These are phyloP conservation scores for Calonectria naviculata DNA, from an alignment of 2,329 filamentous ascomycete species.

Conservation along the genomic window DNA sequence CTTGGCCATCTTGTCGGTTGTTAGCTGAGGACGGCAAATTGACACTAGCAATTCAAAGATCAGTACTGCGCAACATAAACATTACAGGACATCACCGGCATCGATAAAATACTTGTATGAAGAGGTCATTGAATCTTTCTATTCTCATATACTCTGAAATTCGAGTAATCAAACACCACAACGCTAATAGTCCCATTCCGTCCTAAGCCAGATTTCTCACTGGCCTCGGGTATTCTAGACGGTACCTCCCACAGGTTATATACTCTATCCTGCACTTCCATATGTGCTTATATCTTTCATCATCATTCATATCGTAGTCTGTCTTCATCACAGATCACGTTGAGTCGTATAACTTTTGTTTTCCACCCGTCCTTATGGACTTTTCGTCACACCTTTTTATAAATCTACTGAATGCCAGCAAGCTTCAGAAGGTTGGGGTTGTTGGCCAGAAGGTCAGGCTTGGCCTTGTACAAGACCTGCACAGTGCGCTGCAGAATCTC, in stretches of 20 bases:
- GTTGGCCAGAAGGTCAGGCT: conserved; percentile 47
- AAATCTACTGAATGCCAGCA: conserved; percentile 41
- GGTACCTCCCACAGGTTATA: conserved; percentile 28
- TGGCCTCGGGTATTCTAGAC: conserved; percentile 21
- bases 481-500: conserved; percentile 74
- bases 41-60: too few relatives aligned
- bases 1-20: too few relatives aligned
- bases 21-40: too few relatives aligned
- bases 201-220: conserved; percentile 21
- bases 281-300: conserved; percentile 29
- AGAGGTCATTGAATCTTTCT: conserved; percentile 2
- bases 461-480: conserved; percentile 53
- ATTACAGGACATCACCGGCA: too few relatives aligned
- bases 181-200: conserved; percentile 22
- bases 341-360: conserved; percentile 19
- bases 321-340: conserved; percentile 16
- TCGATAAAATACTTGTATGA: too few relatives aligned
- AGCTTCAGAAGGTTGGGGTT: conserved; percentile 45
- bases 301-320: conserved; percentile 40
- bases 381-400: conserved; percentile 33
- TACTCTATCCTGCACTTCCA: conserved; percentile 36
- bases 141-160: conserved; percentile 11
- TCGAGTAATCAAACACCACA: conserved; percentile 12
- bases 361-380: conserved; percentile 29
- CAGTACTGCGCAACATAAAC: too few relatives aligned